Evolutionary conservation across 2,329 filamentous ascomycete species (phyloP), one percentile per base, ranked within the genome.

Genomic region (Biscogniauxia marginata): DNA sequence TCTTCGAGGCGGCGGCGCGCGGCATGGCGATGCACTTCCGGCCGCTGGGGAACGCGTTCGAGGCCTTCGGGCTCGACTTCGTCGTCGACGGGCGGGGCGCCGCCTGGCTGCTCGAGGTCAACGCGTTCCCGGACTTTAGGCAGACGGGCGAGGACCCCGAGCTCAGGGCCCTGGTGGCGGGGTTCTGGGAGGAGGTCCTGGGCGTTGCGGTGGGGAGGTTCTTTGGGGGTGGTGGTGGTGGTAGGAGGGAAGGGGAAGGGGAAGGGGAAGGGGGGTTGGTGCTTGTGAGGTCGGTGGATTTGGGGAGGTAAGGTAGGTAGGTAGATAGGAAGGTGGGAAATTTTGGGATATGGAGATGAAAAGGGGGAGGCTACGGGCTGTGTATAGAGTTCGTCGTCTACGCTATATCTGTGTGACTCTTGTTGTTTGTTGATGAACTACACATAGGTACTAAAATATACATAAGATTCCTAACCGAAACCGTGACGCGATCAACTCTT

Each of bases 91-190:
- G 70, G 0, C 67, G 71, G 7, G 87, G 85, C 0, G 79, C 68
- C 3, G 83, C 85, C 3, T 97, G 87, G 85, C 71, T 99, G 67
- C 77, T 99, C 55, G 95, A 99, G 77, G 84, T 96, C 25, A 99
- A 99, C 77, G 91, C 93, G 0, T 99, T 96, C 74, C 95, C 95
- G 8, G 95, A 99, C 75, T 98, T 98, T 70, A 86, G 84, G 68
- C 93, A 98, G 83, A 96, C 92, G 16, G 95, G 95, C 0, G 81
- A 82, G 6, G 30, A 39, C 13, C 9, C 9, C 7, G 87, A 89
- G 55, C 74, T 96, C 62, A 84, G 81, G 69, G 83, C 76, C 0
- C 73, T 98, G 44, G 87, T 99, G 21, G 83, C 79, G 19, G 88
- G 86, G 7, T 79, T 99, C 63, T 95, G 96, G 80, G 81, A 84